Conservation (phyloP, 2,329 filamentous ascomycete genomes). For the Lachnellula suecica region DNA sequence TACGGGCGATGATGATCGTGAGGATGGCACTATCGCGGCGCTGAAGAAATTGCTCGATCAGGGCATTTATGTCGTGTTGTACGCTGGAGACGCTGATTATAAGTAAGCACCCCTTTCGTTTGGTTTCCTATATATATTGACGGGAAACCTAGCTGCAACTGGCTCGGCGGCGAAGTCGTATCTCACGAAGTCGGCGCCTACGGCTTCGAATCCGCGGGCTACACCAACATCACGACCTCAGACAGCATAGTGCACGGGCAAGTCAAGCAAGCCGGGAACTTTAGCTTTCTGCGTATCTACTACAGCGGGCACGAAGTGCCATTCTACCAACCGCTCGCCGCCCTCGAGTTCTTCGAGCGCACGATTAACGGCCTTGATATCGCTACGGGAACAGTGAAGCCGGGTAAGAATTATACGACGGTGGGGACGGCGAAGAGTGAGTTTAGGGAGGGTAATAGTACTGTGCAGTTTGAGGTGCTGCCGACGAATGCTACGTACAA, state of each 20-base stretch:
- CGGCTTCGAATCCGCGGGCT: constrained; percentile 60
- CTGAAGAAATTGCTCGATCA: constrained; percentile 60
- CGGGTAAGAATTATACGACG: constrained; percentile 26
- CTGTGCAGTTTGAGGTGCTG: constrained; percentile 44
- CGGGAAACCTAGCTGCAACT: constrained; percentile 64
- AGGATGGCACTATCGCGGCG: constrained; percentile 44
- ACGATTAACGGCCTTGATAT: constrained; percentile 49
- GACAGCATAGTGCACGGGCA: constrained; percentile 63
- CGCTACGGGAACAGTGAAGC: constrained; percentile 50
- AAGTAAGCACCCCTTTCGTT: constrained; percentile 42
- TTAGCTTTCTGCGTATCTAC: constrained; percentile 64
- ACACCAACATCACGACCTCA: constrained; percentile 68
- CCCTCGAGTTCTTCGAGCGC: constrained; percentile 51
- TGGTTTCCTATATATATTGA: too few relatives aligned
- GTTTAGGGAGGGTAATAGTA: constrained; percentile 28
- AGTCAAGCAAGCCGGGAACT: constrained; percentile 73
- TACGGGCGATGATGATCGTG: constrained; percentile 50
- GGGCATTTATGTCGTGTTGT: constrained; percentile 67
- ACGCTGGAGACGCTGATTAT: constrained; percentile 51
- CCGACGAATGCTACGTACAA: constrained; percentile 47
- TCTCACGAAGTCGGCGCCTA: constrained; percentile 55
- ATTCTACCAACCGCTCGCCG: constrained; percentile 51
- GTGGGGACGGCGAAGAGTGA: constrained; percentile 22
- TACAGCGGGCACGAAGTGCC: constrained; percentile 57
- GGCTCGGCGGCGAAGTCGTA: constrained; percentile 70